Base-by-base conservation (phyloP, 2,329 filamentous ascomycete species). In the Colletotrichum siamense region DNA sequence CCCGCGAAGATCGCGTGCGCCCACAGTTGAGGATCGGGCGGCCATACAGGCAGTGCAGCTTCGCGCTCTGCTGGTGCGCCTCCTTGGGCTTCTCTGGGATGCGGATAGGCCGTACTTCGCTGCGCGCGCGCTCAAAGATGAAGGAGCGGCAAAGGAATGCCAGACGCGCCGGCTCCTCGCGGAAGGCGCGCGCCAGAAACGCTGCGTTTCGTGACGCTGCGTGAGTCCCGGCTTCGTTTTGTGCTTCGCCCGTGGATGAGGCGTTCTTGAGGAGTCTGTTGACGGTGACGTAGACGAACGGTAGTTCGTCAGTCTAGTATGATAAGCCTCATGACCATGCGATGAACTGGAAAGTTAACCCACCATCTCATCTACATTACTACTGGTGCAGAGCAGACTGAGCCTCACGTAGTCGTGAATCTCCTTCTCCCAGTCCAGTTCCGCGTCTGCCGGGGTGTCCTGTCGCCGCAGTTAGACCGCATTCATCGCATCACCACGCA, bases 41-140 rank as follows among this genome's bases (percentile, higher is more conserved):
- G 22, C 94, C 94, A 77, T 92, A 93, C 32, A 95, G 85, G 78
- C 91, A 91, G 82, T 95, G 94, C 28, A 96, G 85, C 81, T 93
- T 94, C 28, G 94, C 94, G 77, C 92, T 93, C 78, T 90, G 86
- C 84, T 95, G 94, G 34, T 91, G 89, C 39, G 87, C 81, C 67
- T 86, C 82, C 30, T 84, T 84, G 15, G 84, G 78, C n/a, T 28
- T 36, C 2, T 49, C 64, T 6, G 63, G 49, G 62, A 49, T 34
- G 22, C 62, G 55, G 13, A 62, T 18, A 10, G 49, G 36, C 26
- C 67, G 70, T 32, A 28, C 44, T 55, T 84, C 82, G 26, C 84
- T 87, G 24, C 89, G 89, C 4, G 90, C 89, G n/a, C 90, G 88
- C 13, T 89, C 85, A 81, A 91, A 95, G 3, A 95, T 86, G 24